phyloP scores from a whole-genome alignment of 2,329 filamentous ascomycete species.

The Cladosporium halotolerans region DNA sequence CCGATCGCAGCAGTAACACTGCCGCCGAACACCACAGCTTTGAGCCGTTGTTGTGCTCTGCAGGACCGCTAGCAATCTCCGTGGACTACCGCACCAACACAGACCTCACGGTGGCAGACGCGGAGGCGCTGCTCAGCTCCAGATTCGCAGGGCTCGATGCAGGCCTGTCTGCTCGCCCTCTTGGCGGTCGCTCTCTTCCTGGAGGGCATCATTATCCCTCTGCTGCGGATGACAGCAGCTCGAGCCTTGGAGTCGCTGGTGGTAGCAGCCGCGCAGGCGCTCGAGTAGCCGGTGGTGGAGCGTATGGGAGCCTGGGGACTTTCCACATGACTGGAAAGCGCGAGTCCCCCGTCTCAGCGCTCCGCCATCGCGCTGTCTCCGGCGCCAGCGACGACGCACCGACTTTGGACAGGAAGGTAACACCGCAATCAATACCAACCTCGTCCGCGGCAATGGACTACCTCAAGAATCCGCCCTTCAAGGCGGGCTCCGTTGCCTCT shows the following conservation, averaged over 20 bases:
- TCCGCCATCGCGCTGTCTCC: slow-evolving; percentile 20
- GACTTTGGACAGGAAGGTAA: slow-evolving; percentile 32
- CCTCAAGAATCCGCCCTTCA: slow-evolving; percentile 93
- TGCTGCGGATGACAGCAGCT: slow-evolving; percentile 18
- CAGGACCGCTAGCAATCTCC: slow-evolving; percentile 73
- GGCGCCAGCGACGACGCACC: slow-evolving; percentile 8
- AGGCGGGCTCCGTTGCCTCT: slow-evolving; percentile 87
- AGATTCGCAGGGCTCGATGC: slow-evolving; percentile 80
- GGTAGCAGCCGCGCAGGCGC: slow-evolving; percentile 9
- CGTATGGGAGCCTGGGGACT: slow-evolving; percentile 29
- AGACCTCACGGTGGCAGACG: slow-evolving; percentile 85
- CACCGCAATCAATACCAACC: slow-evolving; percentile 12
- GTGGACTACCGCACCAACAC: slow-evolving; percentile 84
- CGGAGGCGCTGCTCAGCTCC: slow-evolving; percentile 83
- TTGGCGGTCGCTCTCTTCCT: slow-evolving; percentile 7
- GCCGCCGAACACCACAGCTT: slow-evolving; percentile 69
- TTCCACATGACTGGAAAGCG: slow-evolving; percentile 26
- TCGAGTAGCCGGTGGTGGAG: slow-evolving; percentile 20
- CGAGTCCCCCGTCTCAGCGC: slow-evolving; percentile 24
- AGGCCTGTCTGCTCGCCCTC: slow-evolving; percentile 6
- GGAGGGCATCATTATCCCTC: not conserved
- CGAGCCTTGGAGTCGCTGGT: slow-evolving; percentile 11
- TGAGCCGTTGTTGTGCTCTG: slow-evolving; percentile 77
- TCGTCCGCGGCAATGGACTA: slow-evolving; percentile 55
- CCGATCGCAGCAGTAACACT: slow-evolving; percentile 41